Evolutionary conservation across 768 basidiomycete genomes (phyloP).

Genomic region (Mycena filopes): DNA sequence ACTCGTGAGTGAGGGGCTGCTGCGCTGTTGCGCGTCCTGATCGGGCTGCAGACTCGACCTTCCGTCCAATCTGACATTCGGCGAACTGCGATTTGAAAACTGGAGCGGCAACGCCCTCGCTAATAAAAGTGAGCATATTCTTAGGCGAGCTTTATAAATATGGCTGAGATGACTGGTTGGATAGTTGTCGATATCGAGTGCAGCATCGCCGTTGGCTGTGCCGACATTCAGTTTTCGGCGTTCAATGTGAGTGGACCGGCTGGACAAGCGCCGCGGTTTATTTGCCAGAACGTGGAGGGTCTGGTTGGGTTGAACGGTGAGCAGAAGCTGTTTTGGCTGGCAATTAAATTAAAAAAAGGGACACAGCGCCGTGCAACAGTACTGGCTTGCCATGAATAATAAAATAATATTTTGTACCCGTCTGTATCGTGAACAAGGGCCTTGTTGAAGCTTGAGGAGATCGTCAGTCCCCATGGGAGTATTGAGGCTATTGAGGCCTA

Average conservation of each 20-base stretch:
- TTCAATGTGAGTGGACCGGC: slow-evolving; percentile 19
- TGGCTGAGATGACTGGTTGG: neutral
- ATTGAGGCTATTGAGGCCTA: neutral
- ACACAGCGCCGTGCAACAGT: slow-evolving; percentile 9
- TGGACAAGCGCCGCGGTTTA: slow-evolving; percentile 9
- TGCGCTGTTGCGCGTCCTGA: neutral
- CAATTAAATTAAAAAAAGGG: neutral
- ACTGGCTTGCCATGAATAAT: neutral
- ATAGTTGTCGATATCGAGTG: slow-evolving; percentile 16
- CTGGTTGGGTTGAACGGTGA: neutral
- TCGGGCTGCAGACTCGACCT: slow-evolving; percentile 7
- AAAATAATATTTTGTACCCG: neutral
- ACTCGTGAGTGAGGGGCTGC: neutral
- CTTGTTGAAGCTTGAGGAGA: no score
- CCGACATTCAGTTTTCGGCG: neutral
- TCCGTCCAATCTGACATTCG: slow-evolving; percentile 18
- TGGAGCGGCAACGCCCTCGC: slow-evolving; percentile 18
- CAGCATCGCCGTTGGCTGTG: slow-evolving; percentile 18
- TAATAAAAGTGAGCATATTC: slow-evolving; percentile 16
- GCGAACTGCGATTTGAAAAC: slow-evolving; percentile 11
- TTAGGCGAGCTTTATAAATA: neutral
- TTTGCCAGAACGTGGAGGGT: slow-evolving; percentile 13
- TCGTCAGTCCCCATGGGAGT: slow-evolving; percentile 18
- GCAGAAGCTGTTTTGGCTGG: neutral
- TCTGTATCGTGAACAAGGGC: no score